Evolutionary conservation across 2,329 filamentous ascomycete species (phyloP).

Genomic region (Apiospora koreana): DNA sequence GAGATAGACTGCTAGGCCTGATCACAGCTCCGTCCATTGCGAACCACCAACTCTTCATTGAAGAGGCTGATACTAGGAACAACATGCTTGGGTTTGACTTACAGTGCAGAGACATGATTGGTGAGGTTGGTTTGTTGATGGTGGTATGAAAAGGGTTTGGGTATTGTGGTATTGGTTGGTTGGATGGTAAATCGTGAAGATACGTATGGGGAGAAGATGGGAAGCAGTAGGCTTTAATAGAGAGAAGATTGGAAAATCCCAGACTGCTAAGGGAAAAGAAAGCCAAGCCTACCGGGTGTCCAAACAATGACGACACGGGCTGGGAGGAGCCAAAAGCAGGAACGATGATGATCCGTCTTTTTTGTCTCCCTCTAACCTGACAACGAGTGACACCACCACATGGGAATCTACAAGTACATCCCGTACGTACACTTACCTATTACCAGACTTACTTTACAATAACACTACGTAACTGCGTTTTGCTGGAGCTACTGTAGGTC

Average conservation of each 20-base stretch:
- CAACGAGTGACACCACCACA: conserved; percentile 1
- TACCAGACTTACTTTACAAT: neutral
- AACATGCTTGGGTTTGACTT: conserved; percentile 28
- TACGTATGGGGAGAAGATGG: neutral
- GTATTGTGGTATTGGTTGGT: neutral
- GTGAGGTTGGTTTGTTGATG: conserved; percentile 15
- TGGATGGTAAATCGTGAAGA: neutral
- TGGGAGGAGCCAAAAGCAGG: conserved; percentile 8
- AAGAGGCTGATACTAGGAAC: neutral
- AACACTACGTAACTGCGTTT: neutral
- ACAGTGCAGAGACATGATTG: conserved; percentile 63
- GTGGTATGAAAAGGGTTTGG: conserved; percentile 1
- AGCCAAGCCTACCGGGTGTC: neutral
- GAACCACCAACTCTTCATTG: neutral
- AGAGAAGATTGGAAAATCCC: neutral
- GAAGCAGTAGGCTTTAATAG: conserved; percentile 6
- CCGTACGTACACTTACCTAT: neutral
- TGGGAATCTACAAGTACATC: neutral
- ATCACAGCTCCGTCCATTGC: neutral
- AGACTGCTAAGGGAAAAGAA: neutral
- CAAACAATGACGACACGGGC: conserved; percentile 10
- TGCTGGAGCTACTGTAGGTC: neutral
- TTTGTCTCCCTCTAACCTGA: neutral
- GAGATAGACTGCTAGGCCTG: neutral
- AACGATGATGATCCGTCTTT: conserved; percentile 7